phyloP scores from a whole-genome alignment of 208 protist genomes.

The Trypanosoma grayi region DNA sequence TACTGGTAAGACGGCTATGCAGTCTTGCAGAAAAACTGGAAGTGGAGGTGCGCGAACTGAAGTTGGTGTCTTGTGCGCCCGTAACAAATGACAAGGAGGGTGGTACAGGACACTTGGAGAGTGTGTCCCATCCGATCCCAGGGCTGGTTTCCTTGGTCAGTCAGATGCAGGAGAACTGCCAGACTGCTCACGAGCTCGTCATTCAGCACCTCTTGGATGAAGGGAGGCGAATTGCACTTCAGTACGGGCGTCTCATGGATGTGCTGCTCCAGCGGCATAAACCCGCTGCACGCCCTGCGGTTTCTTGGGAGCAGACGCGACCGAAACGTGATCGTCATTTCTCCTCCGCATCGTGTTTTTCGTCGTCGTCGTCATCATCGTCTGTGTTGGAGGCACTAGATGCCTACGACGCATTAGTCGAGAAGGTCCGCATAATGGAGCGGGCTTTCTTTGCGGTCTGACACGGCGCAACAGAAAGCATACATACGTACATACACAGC shows the following conservation, averaged over 20 bases:
- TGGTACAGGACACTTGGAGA: background rate
- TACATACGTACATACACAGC: background rate
- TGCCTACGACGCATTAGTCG: slow-evolving; percentile 3
- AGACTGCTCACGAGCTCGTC: slow-evolving; percentile 8
- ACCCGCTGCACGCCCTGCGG: background rate
- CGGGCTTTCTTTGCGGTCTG: slow-evolving; percentile 1
- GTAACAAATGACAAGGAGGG: background rate
- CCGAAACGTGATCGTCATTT: background rate
- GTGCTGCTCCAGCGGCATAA: slow-evolving; percentile 10
- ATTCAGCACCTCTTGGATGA: slow-evolving; percentile 11
- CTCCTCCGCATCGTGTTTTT: background rate
- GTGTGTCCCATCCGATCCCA: background rate
- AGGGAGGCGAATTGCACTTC: slow-evolving; percentile 7
- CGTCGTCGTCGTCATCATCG: background rate
- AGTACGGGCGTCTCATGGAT: slow-evolving; percentile 17
- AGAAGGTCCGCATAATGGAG: slow-evolving; percentile 17
- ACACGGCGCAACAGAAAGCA: background rate
- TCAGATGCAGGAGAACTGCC: slow-evolving; percentile 3
- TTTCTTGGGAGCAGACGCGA: slow-evolving; percentile 6
- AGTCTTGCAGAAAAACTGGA: slow-evolving; percentile 1
- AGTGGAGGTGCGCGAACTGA: background rate
- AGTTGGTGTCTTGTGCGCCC: background rate
- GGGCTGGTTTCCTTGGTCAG: slow-evolving; percentile 11
- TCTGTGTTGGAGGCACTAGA: background rate
- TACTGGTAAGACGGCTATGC: slow-evolving; percentile 11